Evolutionary conservation across 2,329 filamentous ascomycete species (phyloP), one percentile per base, ranked within the genome.

Genomic region (Alternaria infectoria): DNA sequence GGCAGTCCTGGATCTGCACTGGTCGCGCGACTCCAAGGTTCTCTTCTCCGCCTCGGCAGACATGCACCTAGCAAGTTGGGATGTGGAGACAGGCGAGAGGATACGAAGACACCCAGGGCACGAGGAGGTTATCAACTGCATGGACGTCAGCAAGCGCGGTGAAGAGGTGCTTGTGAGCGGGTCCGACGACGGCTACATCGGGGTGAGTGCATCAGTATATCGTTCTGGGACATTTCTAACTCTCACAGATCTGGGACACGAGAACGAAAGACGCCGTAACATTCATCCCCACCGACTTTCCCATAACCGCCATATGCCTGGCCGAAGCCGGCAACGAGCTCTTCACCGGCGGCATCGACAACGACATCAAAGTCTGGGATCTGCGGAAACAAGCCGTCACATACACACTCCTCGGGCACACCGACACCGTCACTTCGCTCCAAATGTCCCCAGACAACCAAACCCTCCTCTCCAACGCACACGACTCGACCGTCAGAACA

Each of bases 321-420:
- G 91, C 94, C 0, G 93, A 97, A 78, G 93, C 95, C 2, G 96
- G 96, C 17, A 97, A 97, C 78, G 96, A 98, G 82, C 88, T 99
- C 25, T 99, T 96, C 80, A 91, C 92, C 7, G 95, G 95, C 50
- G 92, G 94, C 21, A 97, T 99, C 71, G 96, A 98, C 82, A 97
- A 98, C 77, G 93, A 96, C 72, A 97, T 99, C 78, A 93, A 94
- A 73, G 94, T 97, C 19, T 99, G 96, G 95, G 96, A 99, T 80
- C 83, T 98, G 75, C 89, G 96, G 69, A 98, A 97, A 84, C 93
- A 96, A 81, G 88, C 91, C 7, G 88, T 96, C 3, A 89, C 93
- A 6, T 97, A 98, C 80, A 91, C 91, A 2, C 90, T 99, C 86
- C 81, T 91, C 12, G 96, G 96, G 0, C 96, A 99, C 79, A 91